phyloP scores from a whole-genome alignment of 257 asterid species.

The Agastache rugosa region DNA sequence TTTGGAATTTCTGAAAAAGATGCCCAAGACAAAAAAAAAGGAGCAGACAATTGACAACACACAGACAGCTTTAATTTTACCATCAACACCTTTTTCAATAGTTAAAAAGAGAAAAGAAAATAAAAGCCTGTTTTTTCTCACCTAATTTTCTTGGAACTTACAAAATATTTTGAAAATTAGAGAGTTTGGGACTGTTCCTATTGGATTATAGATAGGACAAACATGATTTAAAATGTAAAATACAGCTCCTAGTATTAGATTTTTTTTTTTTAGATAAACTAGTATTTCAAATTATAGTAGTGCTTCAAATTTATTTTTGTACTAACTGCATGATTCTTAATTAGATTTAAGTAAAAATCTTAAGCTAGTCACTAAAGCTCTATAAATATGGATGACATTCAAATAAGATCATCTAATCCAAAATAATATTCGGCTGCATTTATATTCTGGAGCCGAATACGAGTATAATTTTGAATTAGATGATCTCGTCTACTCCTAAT shows the following conservation, averaged over 20 bases:
- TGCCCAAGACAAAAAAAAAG: constrained; percentile 37
- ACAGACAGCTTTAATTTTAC: constrained; percentile 38
- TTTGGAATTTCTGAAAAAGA: constrained; percentile 32
- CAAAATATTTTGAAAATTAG: constrained; percentile 9
- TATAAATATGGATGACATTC: no score
- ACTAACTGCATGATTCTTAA: neutral
- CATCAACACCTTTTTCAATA: constrained; percentile 10
- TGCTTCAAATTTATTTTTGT: neutral
- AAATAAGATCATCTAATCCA: no score
- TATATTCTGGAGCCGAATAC: no score
- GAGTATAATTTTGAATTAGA: no score
- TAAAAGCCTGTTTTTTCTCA: constrained; percentile 8
- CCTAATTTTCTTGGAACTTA: constrained; percentile 28
- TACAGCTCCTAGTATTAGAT: neutral
- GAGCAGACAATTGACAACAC: constrained; percentile 28
- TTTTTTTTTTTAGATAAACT: no score
- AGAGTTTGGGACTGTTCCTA: neutral
- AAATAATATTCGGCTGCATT: no score
- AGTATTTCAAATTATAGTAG: no score
- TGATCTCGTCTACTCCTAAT: no score
- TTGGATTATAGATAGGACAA: neutral
- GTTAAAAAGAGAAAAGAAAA: neutral
- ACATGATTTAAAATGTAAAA: neutral
- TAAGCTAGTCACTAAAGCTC: no score
- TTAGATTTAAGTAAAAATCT: no score